Evolutionary conservation across 106 monocot species (phyloP), one percentile per base, ranked within the genome.

Genomic region (Vanilla planifolia): DNA sequence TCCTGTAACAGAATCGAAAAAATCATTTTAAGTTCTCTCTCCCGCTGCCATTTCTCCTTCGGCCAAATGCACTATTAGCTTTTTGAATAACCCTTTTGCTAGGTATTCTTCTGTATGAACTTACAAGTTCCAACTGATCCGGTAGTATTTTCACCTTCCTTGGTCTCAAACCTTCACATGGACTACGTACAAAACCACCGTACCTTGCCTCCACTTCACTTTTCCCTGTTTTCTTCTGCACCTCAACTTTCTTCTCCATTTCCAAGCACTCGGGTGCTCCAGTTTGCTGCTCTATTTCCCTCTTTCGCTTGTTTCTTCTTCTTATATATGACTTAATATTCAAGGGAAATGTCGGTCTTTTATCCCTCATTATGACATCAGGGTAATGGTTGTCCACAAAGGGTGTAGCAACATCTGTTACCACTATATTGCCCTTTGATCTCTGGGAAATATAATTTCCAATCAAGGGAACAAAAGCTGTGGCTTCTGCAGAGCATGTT

Each of bases 81-180:
- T 29, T 65, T 48, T 11, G 55, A 19, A 7, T 24, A 24, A 16
- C 39, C 19, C 26, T 23, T 6, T 22, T 17, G 10, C 8, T 15
- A 13, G 19, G 6, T 4, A 20, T 30, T 3, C 55, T 45, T 39
- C 71, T 28, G 21, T 36, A 48, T 15, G 33, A 3, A 10, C 11
- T 29, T 47, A 8, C 52, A 28, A 16, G 19, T 30, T 43, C 56
- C 21, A 22, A 11, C 16, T 50, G 28, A 1, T 47, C 32, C 0
- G 42, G 25, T 19, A 21, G 0, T 25, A 16, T 2, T 8, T 36
- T 16, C 1, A 11, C 42, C 20, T 47, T 73, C 28, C 96, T 79
- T 43, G 81, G 73, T 43, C 96, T 85, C 64, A 98, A 73, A 19
- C 96, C 81, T 58, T 98, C 96, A 55, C 96, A 98, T 16, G 96